These are phyloP conservation scores for Xanthoconium stramineum DNA, from an alignment of 768 basidiomycete genomes.

Conservation along the genomic window DNA sequence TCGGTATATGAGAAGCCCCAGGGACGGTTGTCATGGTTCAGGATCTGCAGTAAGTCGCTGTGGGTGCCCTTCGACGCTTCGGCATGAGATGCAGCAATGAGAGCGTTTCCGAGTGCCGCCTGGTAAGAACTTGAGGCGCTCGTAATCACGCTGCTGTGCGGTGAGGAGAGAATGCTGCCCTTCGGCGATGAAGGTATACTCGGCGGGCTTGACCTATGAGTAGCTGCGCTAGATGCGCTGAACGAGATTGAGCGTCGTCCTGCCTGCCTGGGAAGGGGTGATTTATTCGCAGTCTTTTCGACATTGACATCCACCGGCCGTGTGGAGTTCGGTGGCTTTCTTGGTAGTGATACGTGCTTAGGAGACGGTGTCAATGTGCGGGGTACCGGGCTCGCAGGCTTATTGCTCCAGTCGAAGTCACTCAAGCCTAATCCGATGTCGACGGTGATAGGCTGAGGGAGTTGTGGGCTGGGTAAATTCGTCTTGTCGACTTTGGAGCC, in stretches of 20 bases:
- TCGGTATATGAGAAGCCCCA: conserved; percentile 90
- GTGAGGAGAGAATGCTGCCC: conserved; percentile 39
- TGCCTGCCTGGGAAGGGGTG: conserved; percentile 40
- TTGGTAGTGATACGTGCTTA: conserved; percentile 11
- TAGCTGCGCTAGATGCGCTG: conserved; percentile 31
- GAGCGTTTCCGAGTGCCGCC: conserved; percentile 78
- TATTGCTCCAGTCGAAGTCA: conserved; percentile 50
- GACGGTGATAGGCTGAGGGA: conserved; percentile 52
- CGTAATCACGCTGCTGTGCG: conserved; percentile 21
- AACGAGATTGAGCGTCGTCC: conserved; percentile 79
- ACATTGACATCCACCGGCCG: conserved; percentile 27
- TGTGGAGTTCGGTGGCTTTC: conserved; percentile 12
- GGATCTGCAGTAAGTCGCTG: conserved; percentile 85
- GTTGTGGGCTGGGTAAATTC: conserved; percentile 46
- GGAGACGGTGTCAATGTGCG: conserved; percentile 21
- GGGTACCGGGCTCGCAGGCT: conserved; percentile 13
- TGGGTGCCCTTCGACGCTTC: conserved; percentile 92
- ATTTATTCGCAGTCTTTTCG: conserved; percentile 35
- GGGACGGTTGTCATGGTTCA: conserved; percentile 83
- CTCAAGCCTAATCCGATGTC: conserved; percentile 57
- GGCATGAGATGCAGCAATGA: conserved; percentile 92
- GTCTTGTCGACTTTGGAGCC: conserved; percentile 33
- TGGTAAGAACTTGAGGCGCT: conserved; percentile 40
- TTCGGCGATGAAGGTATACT: conserved; percentile 52
- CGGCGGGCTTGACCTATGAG: conserved; percentile 39